Base-by-base conservation (phyloP, 768 basidiomycete species). In the Suillus spraguei region DNA sequence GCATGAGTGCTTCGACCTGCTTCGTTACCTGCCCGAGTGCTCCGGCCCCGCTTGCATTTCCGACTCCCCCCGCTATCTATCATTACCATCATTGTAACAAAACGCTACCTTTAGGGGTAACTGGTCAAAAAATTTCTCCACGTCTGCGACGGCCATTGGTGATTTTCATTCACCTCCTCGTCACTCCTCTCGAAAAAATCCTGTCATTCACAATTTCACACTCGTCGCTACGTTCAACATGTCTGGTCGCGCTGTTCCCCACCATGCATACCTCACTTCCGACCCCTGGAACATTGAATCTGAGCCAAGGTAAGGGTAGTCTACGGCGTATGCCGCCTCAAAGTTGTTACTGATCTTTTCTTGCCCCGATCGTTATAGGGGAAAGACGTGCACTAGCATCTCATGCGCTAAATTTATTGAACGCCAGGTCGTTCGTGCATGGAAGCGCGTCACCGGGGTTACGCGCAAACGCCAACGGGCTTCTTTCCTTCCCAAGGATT, bases 361-460 rank as follows among this genome's bases (percentile, higher is more conserved):
- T 28, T 28, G 24, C 41, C 17, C 65, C 33, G 69, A 14, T 14
- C 4, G 17, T 46, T 28, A 52, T 56, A 75, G 75, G 47, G 64
- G 60, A 41, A 73, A 67, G 47, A 61, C 74, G 3, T 69, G 67
- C 28, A 28, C 28, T 28, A 28, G 28, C 61, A 42, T 58, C 10
- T 77, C 84, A 4, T 75, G 74, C 66, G 73, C 79, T 14, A 86
- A 85, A 64, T 74, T 73, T 68, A 72, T 90, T 63, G 82, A 86
- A 68, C 87, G 88, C 61, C 85, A 83, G 71, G 74, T 88, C 64
- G 73, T 89, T 60, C 76, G 79, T 49, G 78, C 82, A 11, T 90
- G 88, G 88, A 90, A 90, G 69, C 74, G 80, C 44, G 73, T 89
- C 69, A 88, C 87, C 32, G 77, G 80, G 28, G 75, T 78, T 36